Conservation (phyloP, 371 early-diverging fungal species). For the Thermomucor indicae-seudaticae region DNA sequence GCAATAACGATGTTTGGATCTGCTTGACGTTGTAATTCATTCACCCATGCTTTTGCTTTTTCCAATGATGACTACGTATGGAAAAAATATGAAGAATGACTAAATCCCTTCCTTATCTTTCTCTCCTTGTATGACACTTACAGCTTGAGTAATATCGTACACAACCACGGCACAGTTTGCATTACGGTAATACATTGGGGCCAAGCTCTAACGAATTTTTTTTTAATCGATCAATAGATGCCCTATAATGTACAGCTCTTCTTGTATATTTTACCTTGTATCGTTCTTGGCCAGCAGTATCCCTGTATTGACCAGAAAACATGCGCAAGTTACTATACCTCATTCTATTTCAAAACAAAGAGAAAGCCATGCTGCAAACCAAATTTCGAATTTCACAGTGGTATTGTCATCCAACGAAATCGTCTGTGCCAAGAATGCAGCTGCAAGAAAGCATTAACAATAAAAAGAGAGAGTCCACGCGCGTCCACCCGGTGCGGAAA, state of each 20-base stretch:
- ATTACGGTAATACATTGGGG: constrained; percentile 99
- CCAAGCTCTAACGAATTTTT: constrained; percentile 70
- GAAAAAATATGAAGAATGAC: constrained; percentile 1
- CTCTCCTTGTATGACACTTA: constrained; percentile 20
- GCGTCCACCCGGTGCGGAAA: constrained; percentile 23
- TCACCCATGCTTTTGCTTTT: constrained; percentile 98
- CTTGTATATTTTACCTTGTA: constrained; percentile 62
- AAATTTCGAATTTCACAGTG: constrained; percentile 85
- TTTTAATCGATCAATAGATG: not conserved
- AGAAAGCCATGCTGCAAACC: constrained; percentile 42
- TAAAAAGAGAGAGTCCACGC: constrained; percentile 43
- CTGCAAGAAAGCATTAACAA: constrained; percentile 24
- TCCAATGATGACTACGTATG: constrained; percentile 78
- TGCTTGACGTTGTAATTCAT: constrained; percentile 94
- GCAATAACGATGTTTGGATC: constrained; percentile 96
- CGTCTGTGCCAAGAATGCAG: constrained; percentile 81
- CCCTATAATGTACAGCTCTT: not conserved
- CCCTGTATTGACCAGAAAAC: constrained; percentile 65
- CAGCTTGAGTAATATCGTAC: constrained; percentile 95
- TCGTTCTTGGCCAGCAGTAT: constrained; percentile 94
- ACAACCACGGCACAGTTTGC: constrained; percentile 96
- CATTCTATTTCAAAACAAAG: constrained; percentile 1
- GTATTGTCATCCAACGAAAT: constrained; percentile 66
- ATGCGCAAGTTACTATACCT: not conserved
- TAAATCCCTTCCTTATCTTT: constrained; percentile 1